These are phyloP conservation scores for Kodamaea plutei DNA, from an alignment of 1,139 yeast species.

Conservation along the genomic window DNA sequence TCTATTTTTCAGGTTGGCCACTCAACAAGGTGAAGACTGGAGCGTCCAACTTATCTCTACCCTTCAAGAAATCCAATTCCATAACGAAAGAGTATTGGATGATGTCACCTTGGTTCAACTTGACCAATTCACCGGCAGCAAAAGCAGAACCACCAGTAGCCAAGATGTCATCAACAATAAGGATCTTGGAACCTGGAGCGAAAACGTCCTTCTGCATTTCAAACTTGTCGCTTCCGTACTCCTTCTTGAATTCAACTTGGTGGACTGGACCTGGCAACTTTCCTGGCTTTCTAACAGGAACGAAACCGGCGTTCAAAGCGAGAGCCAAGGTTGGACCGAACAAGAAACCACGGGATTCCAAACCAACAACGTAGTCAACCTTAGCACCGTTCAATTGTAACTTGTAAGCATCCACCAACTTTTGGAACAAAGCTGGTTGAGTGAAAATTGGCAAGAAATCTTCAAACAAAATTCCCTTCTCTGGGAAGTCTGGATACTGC, in stretches of 20 bases:
- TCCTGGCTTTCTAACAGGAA: conserved; percentile 93
- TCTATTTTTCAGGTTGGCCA: conserved; percentile 74
- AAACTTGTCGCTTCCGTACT: conserved; percentile 85
- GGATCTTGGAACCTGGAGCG: conserved; percentile 73
- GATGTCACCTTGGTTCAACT: conserved; percentile 52
- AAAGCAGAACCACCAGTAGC: conserved; percentile 97
- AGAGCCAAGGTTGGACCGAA: conserved; percentile 95
- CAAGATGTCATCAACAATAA: conserved; percentile 91
- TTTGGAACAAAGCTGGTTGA: conserved; percentile 73
- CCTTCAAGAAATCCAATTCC: conserved; percentile 93
- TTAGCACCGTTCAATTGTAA: conserved; percentile 63
- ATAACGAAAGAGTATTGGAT: conserved; percentile 81
- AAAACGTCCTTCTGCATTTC: conserved; percentile 85
- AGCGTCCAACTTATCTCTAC: conserved; percentile 81
- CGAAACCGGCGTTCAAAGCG: conserved; percentile 83
- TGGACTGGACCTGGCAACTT: conserved; percentile 86
- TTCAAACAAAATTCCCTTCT: conserved; percentile 89
- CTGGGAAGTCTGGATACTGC: conserved; percentile 91
- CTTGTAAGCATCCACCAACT: conserved; percentile 76
- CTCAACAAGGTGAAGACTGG: conserved; percentile 83
- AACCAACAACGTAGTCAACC: conserved; percentile 86
- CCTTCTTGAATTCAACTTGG: conserved; percentile 77
- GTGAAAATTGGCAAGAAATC: conserved; percentile 93
- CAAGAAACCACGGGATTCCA: conserved; percentile 94
- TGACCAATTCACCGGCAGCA: conserved; percentile 87